Evolutionary conservation across 2,329 filamentous ascomycete species (phyloP).

Genomic region (Lecanosticta acicola): DNA sequence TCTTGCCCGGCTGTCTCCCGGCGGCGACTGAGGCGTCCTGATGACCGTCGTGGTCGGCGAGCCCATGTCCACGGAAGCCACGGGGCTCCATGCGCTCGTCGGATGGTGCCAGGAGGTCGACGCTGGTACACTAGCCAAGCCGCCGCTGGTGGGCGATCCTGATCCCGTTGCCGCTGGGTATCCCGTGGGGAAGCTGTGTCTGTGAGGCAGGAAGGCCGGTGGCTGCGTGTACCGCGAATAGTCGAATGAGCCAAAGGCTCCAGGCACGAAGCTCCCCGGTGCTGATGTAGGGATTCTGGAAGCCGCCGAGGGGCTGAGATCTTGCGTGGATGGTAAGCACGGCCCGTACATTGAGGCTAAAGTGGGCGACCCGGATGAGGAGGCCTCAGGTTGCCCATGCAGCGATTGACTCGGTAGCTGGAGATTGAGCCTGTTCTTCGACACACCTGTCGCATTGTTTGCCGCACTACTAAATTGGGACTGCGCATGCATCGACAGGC

Average conservation of each 20-base stretch:
- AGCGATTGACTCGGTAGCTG: no score
- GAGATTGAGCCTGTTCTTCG: no score
- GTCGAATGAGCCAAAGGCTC: slow-evolving; percentile 4
- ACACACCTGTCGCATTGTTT: no score
- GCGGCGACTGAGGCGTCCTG: neutral
- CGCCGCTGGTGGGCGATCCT: neutral
- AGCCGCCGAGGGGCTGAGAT: neutral
- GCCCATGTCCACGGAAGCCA: neutral
- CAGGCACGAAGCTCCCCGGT: slow-evolving; percentile 5
- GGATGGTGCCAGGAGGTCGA: neutral
- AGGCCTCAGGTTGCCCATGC: no score
- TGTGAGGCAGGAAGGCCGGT: neutral
- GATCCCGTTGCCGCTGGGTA: slow-evolving; percentile 1
- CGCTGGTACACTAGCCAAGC: neutral
- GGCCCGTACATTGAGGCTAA: slow-evolving; percentile 9
- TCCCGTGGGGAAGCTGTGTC: neutral
- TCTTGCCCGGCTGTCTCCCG: neutral
- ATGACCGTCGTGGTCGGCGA: neutral
- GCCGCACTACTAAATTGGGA: no score
- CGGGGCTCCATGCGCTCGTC: neutral
- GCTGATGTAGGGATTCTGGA: slow-evolving; percentile 1
- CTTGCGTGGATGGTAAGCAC: slow-evolving; percentile 2
- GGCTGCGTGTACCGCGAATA: neutral
- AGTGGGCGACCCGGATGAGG: slow-evolving; percentile 8
- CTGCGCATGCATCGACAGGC: neutral